Evolutionary conservation across 1,139 yeast genomes (phyloP), one percentile per base, ranked within the genome.

Genomic region (Kurtzmaniella quercitrusa): DNA sequence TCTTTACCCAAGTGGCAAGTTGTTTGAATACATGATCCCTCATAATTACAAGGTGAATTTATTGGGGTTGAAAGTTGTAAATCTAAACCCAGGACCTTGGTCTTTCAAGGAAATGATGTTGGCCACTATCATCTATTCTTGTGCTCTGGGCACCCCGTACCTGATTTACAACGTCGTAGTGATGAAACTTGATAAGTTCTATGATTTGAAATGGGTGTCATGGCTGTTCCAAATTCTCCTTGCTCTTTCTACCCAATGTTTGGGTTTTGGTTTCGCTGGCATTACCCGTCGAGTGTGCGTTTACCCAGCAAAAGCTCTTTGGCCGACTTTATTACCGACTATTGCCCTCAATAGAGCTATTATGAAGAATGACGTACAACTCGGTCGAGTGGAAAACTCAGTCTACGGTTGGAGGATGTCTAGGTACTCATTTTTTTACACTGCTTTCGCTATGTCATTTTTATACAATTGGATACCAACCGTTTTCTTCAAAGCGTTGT

Each of bases 211-310:
- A 45, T 73, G 78, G 78, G 77, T 72, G 6, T 51, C 65, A 1
- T 57, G 68, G 55, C 53, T 63, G 0, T 72, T 65, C 51, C 78
- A 73, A 49, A 42, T 71, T 3, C 49, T 70, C 3, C 58, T 73
- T 37, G 56, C 70, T 1, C 48, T 71, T 9, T 67, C 74, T 2
- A 71, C 77, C 1, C 77, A 73, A 47, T 71, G 70, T 45, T 56
- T 73, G 31, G 78, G 78, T 6, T 73, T 72, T 57, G 74, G 75
- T 3, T 72, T 73, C 55, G 77, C 78, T 5, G 66, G 73, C 41
- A 52, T 73, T 18, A 72, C 72, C 76, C 54, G 69, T 53, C 63
- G 69, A 52, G 67, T 72, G 29, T 59, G 75, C 55, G 65, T 73
- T 9, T 71, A 71, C 48, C 78, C 78, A 1, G 63, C 65, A 23